Base-by-base conservation (phyloP, 1,139 yeast species). In the Yamadazyma atlantica region DNA sequence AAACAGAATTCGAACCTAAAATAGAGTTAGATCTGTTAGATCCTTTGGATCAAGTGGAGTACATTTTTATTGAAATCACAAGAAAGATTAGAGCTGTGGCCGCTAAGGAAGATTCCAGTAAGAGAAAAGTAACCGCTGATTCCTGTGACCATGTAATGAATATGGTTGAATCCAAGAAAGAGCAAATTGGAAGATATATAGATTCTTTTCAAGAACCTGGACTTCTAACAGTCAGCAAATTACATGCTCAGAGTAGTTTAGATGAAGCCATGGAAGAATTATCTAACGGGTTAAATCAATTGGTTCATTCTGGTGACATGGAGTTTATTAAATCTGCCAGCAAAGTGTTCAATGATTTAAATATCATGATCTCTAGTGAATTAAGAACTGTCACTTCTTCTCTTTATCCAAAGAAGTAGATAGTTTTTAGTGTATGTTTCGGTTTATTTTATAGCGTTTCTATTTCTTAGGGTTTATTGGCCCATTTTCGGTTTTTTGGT, bases 31-130 rank as follows among this genome's bases (percentile, higher is more conserved):
- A n/a, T n/a, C n/a, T n/a, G n/a, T n/a, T 16, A 7, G 22, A 21
- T 8, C 16, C 31, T 15, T 14, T 28, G 14, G 31, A 28, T 28
- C n/a, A 28, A 15, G 31, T 28, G 6, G 31, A 28, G n/a, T n/a
- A 28, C n/a, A 28, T 21, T 11, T 28, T 28, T 19, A 17, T 15
- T 4, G 12, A 15, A 28, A 16, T 28, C 13, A 15, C 21, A 19
- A 15, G 5, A 7, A 17, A 10, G 11, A 17, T 28, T 7, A 28
- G 13, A 16, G 5, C 19, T 10, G 9, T 28, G 9, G 22, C 29
- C 13, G 16, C 7, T 3, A 7, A n/a, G 4, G 17, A 16, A 28
- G 22, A 16, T 10, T 4, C 4, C 9, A 4, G n/a, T 7, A 17
- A 28, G 11, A 17, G 21, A 28, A 16, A 28, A 16, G 31, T 15